Percentiles rank a stretch among this genome's conserved stretches.
Evolutionary conservation across 306 rosid genomes (phyloP).

Genomic region (Rosa lucieae): DNA sequence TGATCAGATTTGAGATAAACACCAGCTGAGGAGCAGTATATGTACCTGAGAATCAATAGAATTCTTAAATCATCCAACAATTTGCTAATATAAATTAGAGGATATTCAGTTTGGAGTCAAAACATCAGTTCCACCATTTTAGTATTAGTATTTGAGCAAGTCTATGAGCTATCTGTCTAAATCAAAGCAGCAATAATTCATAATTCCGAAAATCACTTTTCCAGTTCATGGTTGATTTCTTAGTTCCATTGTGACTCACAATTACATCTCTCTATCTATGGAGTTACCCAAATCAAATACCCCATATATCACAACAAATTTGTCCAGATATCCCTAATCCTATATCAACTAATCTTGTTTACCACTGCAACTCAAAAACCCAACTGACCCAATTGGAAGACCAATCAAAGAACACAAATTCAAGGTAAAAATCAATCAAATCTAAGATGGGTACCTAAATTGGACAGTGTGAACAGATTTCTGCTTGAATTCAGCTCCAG

Average conservation of each 20-base stretch:
- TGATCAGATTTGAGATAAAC: slow-evolving; percentile 87
- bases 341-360: too few species aligned
- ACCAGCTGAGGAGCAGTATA: slow-evolving; percentile 98
- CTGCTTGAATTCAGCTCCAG: too few species aligned
- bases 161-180: neutral
- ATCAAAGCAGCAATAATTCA: neutral
- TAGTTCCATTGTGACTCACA: neutral
- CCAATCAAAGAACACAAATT: too few species aligned
- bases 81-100: neutral
- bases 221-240: slow-evolving; percentile 6
- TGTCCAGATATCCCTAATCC: too few species aligned
- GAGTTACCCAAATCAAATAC: neutral
- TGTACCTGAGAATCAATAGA: slow-evolving; percentile 58
- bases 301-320: too few species aligned
- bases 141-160: neutral
- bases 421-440: too few species aligned
- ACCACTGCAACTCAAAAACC: too few species aligned
- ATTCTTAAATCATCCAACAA: slow-evolving; percentile 12
- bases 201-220: neutral
- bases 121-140: neutral
- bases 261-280: neutral
- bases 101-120: neutral
- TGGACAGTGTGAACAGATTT: too few species aligned
- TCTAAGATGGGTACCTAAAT: too few species aligned
- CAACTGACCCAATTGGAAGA: too few species aligned